Base-by-base conservation (phyloP, 2,329 filamentous ascomycete genomes). In the Hymenoscyphus linearis region DNA sequence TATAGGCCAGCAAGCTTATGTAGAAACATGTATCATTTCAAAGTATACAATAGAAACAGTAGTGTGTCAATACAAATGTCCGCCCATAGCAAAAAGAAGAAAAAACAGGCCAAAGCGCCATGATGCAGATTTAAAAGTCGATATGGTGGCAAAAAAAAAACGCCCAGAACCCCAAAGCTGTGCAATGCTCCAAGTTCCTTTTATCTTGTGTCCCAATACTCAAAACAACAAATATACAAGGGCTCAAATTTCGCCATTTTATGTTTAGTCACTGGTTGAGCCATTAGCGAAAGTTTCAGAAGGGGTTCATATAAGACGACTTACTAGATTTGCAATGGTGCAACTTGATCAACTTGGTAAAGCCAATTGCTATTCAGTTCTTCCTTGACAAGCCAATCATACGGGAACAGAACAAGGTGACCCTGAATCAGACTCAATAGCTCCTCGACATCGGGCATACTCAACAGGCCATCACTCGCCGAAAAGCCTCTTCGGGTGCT, bases 261-360 rank as follows among this genome's bases (percentile, higher is more conserved):
- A 63, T 62, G 27, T 53, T 67, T 62, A 70, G 56, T 70, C 59
- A 60, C 67, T 70, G 31, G 4, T 58, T 52, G 4, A 4, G 2
- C 27, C 26, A 58, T 67, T 59, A 69, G 66, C 26, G 50, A 53
- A 47, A 18, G 18, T 5, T n/a, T 44, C 14, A 7, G 18, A 4
- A 44, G 7, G 37, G 16, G 16, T n/a, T 10, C n/a, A 9, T 7
- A 18, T 31, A n/a, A n/a, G n/a, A n/a, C n/a, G 44, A 82, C 89
- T 87, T 81, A 91, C 90, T 99, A 99, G 71, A 99, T 98, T 77
- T 97, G 92, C 76, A 99, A 80, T 60, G 95, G 95, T 69, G 95
- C 96, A 73, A 99, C 88, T 75, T 96, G 89, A 75, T 99, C 95
- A 60, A 98, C 91, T 72, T 93, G 91, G 76, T 96, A 98, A 65